A percentile compares a stretch with the other conserved stretches of the same genome.
Conservation (phyloP, 2,329 filamentous ascomycete genomes). For the Xylariomycetidae sp. region DNA sequence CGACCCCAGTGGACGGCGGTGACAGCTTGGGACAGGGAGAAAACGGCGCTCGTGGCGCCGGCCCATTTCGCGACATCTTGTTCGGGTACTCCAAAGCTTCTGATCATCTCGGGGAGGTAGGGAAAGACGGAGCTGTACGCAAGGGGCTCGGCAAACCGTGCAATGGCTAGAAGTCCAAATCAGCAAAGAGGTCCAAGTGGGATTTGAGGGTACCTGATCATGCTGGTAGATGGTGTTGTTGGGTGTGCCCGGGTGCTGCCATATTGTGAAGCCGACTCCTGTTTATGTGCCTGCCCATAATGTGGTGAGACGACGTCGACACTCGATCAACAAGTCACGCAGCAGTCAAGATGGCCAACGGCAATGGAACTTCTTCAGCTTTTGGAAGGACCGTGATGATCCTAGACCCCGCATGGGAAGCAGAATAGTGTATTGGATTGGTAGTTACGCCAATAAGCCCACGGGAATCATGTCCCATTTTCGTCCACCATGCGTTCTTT, state of each 20-base stretch:
- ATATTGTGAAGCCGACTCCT: constrained; percentile 5
- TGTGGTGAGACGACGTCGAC: constrained; percentile 17
- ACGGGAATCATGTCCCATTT: too few species aligned
- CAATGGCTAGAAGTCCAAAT: constrained; percentile 53
- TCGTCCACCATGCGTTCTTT: too few species aligned
- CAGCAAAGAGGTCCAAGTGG: constrained; percentile 22
- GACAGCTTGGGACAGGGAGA: constrained; percentile 64
- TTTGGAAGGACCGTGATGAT: too few species aligned
- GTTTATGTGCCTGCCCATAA: constrained; percentile 10
- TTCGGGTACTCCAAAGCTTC: constrained; percentile 65
- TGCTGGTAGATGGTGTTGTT: constrained; percentile 5
- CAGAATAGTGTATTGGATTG: too few species aligned
- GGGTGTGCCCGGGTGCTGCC: not conserved
- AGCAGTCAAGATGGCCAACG: constrained; percentile 8
- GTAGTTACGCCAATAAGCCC: too few species aligned
- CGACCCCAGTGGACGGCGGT: constrained; percentile 72
- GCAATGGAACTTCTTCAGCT: too few species aligned
- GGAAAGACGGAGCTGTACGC: constrained; percentile 68
- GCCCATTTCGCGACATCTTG: constrained; percentile 75
- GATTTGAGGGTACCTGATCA: constrained; percentile 17
- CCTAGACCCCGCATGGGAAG: too few species aligned
- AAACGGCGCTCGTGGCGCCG: constrained; percentile 66
- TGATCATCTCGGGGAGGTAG: constrained; percentile 74
- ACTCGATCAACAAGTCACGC: constrained; percentile 20
- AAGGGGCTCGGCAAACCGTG: constrained; percentile 70